Base-by-base conservation (phyloP, 2,329 filamentous ascomycete genomes). In the Dactylellina cionopaga region DNA sequence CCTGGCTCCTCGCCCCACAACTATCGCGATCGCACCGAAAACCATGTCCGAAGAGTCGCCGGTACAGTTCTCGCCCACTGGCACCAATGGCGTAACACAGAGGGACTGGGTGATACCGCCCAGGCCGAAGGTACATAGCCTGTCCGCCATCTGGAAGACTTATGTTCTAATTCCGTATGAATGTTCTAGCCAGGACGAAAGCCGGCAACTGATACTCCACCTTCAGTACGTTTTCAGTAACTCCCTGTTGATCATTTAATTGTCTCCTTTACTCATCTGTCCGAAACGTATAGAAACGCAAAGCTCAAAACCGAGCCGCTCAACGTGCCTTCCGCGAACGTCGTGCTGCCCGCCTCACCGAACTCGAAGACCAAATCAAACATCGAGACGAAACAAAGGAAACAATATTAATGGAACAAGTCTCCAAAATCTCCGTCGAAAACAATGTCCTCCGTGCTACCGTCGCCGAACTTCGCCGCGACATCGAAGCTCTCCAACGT, bases 281-380 rank as follows among this genome's bases (percentile, higher is more conserved):
- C n/a, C n/a, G n/a, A n/a, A n/a, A n/a, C n/a, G n/a, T n/a, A 15
- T 63, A 77, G 76, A 96, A 96, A 83, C 88, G 95, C 75, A 96
- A 97, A 83, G 91, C 92, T 0, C 95, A 98, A 82, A 98, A 98
- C 80, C 87, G 95, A 71, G 91, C 92, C 47, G 94, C 94, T 2
- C 94, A 98, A 82, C 85, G 94, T 68, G 92, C 91, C 0, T 98
- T 98, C 81, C 87, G 94, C 31, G 92, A 96, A 81, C 86, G 94
- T 66, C 87, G 94, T 74, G 92, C 92, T 1, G 91, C 92, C 22
- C 90, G 92, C 37, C 91, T 97, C 5, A 89, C 90, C 37, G 93
- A 90, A 78, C 81, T 90, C 29, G 88, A 91, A 79, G 87, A 89
- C 76, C 86, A 88, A 77, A 81, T 90, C 5, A 86, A 89, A 2